Base-by-base conservation (phyloP, 75 land plant genomes). In the Ceratopteris richardii region DNA sequence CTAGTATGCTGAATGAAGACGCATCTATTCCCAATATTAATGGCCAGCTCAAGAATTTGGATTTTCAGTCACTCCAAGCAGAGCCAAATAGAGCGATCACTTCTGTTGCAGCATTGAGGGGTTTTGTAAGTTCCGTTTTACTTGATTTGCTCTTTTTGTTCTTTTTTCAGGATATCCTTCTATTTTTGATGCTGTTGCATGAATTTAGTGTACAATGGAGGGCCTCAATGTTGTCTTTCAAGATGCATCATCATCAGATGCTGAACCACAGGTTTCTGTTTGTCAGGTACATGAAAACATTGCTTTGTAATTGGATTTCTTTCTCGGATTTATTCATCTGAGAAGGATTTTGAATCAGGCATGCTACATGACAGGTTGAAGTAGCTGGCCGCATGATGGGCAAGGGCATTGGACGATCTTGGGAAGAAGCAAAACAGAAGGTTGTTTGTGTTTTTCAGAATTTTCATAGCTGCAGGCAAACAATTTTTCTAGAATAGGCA, bases 391-490 rank as follows among this genome's bases (percentile, higher is more conserved):
- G 56, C 17, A 51, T 70, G 18, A 28, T 70, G 62, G 78, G 82
- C 25, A 66, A 58, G 48, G 77, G 74, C 13, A 59, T 57, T 31
- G 77, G 77, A 19, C 42, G 44, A 14, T 57, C 58, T 31, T 74
- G 66, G 72, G 77, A 79, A 1, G 67, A 31, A 25, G 78, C 82
- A 37, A 70, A 73, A 29, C 78, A 62, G 19, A 53, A 70, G 65
- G 81, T 74, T 33, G 3, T 33, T 33, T 33, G n/a, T 20, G 5
- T 23, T 47, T 5, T 55, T 20, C 28, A 2, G 14, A 59, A 59
- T 18, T 25, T 59, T 7, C 10, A 18, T 2, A 31, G 5, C 31
- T 37, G 50, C 30, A 41, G 16, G 21, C 29, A 41, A 25, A 16
- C 20, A 7, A n/a, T 31, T 29, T 16, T 11, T 1, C 28, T 16